phyloP scores from a whole-genome alignment of 177 flowering plant species.

The Tripterygium wilfordii region DNA sequence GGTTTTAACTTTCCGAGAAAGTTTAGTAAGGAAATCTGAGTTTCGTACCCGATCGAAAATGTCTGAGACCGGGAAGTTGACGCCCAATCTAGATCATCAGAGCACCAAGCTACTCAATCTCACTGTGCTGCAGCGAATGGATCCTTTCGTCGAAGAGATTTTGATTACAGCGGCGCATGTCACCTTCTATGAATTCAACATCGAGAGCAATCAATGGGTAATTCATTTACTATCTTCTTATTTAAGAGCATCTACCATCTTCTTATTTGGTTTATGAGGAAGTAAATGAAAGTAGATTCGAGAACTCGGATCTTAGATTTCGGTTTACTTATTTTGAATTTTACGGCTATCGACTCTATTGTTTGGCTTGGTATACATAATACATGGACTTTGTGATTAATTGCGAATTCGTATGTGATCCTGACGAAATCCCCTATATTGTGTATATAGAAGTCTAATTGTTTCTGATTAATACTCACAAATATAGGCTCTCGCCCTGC shows the following conservation, averaged over 20 bases:
- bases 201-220: slow-evolving; percentile 86
- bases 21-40: slow-evolving; percentile 13
- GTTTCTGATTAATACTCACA: too few species aligned
- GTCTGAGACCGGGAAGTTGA: slow-evolving; percentile 71
- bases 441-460: too few species aligned
- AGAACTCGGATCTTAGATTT: background rate
- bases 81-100: slow-evolving; percentile 81
- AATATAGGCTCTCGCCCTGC: too few species aligned
- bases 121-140: slow-evolving; percentile 82
- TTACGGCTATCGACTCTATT: too few species aligned
- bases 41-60: slow-evolving; percentile 17
- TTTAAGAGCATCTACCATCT: too few species aligned
- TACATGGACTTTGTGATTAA: too few species aligned
- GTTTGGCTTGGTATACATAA: too few species aligned
- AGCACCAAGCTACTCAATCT: slow-evolving; percentile 83
- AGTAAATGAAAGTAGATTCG: background rate
- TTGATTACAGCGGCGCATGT: slow-evolving; percentile 87
- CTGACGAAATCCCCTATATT: too few species aligned
- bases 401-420: too few species aligned
- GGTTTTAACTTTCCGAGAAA: background rate
- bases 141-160: slow-evolving; percentile 79
- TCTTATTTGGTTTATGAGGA: slow-evolving; percentile 1
- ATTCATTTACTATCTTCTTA: slow-evolving; percentile 3
- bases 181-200: slow-evolving; percentile 78
- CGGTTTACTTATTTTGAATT: too few species aligned